Base-by-base conservation (phyloP, 1,284 basidiomycete species). In the Ganoderma multipileum region DNA sequence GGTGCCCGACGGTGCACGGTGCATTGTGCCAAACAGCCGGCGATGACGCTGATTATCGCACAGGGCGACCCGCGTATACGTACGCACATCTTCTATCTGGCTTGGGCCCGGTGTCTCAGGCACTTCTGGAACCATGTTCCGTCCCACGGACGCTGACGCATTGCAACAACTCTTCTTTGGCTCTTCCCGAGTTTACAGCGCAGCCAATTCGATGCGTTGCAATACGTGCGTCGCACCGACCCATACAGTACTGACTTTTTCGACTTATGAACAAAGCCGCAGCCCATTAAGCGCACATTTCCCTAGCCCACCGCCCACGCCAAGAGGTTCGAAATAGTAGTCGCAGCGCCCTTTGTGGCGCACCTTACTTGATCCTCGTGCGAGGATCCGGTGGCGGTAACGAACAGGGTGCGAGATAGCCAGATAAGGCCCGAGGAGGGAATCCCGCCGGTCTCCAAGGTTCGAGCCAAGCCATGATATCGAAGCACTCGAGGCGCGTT, bases 391-490 rank as follows among this genome's bases (percentile, higher is more conserved):
- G 58, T 39, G 23, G 58, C 58, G 39, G 20, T 26, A 58, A 7
- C n/a, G 30, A 11, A 12, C 33, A 33, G 33, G 33, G 38, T 23
- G 55, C 23, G 52, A 55, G 16, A 33, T 30, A 20, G 38, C 36
- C 23, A 60, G 58, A 60, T 41, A 60, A 26, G 38, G 23, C 23
- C 39, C 26, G 58, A 23, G 12, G 39, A 23, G 20, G 9, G 18
- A 38, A 18, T n/a, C 55, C 36, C 55, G 58, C 36, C 58, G 38
- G 39, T 23, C 38, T 60, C 58, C 36, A 36, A 23, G 28, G 39
- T 28, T 41, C 41, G 16, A 44, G 61, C 61, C 61, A 52, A 62
- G 61, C 33, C 30, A 52, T 28, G 61, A 36, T 47, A 26, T 20
- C 39, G 61, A 61, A 61, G 42, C 28, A 20, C 18, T 42, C 14